phyloP scores from a whole-genome alignment of 768 basidiomycete genomes.

The Suillus tomentosus region DNA sequence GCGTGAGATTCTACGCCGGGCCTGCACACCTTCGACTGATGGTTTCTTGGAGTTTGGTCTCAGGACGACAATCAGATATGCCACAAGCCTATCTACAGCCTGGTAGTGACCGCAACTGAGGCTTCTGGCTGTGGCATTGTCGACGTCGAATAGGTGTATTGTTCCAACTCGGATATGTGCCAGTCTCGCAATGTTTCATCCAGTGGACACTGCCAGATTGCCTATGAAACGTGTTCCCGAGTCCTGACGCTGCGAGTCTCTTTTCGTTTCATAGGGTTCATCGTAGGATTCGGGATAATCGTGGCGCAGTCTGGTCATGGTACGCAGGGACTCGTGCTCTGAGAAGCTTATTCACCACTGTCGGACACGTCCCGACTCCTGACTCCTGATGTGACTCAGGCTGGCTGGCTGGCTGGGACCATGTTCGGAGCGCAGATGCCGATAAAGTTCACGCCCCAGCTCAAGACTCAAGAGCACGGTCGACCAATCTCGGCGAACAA shows the following conservation, averaged over 20 bases:
- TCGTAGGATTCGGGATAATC: background rate
- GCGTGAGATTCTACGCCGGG: background rate
- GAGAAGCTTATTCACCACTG: background rate
- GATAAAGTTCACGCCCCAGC: background rate
- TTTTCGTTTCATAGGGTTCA: background rate
- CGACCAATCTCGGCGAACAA: background rate
- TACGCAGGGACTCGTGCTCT: background rate
- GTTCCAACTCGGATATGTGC: background rate
- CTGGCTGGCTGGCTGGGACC: background rate
- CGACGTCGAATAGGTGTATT: background rate
- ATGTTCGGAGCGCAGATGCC: background rate
- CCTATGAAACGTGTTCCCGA: background rate
- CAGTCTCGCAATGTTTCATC: background rate
- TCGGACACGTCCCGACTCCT: background rate
- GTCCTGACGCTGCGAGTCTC: background rate
- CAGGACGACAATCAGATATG: background rate
- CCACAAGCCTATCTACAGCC: background rate
- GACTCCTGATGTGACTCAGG: background rate
- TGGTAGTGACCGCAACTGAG: background rate
- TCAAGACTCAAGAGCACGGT: background rate
- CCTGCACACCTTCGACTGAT: no score
- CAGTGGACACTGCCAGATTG: background rate
- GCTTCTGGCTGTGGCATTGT: background rate
- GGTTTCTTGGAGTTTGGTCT: background rate
- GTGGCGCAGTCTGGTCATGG: background rate